Evolutionary conservation across 345 rosid genomes (phyloP).

Genomic region (Odontarrhena argentea): DNA sequence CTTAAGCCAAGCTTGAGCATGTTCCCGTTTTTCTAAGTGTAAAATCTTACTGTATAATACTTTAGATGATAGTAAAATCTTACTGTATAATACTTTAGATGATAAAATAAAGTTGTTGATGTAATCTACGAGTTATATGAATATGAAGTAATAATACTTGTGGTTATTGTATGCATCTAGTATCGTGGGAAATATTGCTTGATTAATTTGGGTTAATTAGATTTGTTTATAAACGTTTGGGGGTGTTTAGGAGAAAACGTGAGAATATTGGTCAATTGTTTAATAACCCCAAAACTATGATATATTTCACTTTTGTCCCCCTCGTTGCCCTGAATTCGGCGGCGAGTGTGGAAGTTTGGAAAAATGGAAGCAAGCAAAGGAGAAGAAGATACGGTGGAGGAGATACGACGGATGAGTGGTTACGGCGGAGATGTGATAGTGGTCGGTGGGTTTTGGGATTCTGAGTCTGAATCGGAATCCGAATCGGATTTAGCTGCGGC

Average conservation of each 20-base stretch:
- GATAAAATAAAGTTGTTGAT: not conserved
- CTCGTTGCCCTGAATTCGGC: conserved; percentile 2
- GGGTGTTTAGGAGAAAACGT: not conserved
- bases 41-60: not conserved
- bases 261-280: not conserved
- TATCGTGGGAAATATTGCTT: not conserved
- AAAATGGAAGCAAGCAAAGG: conserved; percentile 28
- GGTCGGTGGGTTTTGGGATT: conserved; percentile 40
- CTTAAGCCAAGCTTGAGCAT: conserved; percentile 18
- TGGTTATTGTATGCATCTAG: not conserved
- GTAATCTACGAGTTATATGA: conserved; percentile 24
- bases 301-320: conserved; percentile 5
- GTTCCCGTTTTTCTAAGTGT: conserved; percentile 21
- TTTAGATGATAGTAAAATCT: not conserved
- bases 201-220: not conserved
- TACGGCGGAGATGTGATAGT: conserved; percentile 62
- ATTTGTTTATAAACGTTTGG: not conserved
- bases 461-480: conserved; percentile 38
- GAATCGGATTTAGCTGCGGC: conserved; percentile 67
- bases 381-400: conserved; percentile 44
- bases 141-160: conserved; percentile 22
- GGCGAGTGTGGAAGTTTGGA: conserved; percentile 12
- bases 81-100: not conserved
- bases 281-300: conserved; percentile 18
- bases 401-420: conserved; percentile 48